These are phyloP conservation scores for Trichophaea hybrida DNA, from an alignment of 2,329 filamentous ascomycete species.

Conservation along the genomic window DNA sequence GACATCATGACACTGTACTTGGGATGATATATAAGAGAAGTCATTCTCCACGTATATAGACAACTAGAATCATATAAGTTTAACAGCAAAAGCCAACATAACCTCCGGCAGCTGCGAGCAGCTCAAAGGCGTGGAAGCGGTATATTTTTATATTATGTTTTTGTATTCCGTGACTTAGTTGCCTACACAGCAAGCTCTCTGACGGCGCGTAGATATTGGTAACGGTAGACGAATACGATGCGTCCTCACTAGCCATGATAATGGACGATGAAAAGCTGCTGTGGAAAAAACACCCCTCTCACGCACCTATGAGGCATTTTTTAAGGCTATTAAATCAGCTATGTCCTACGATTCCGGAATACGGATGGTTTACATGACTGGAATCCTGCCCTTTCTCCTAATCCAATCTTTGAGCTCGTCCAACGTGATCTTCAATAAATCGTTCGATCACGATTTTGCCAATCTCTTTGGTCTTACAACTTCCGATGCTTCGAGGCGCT, in stretches of 20 bases:
- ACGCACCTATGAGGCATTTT: background rate
- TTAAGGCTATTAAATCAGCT: background rate
- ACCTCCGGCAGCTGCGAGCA: too few relatives aligned
- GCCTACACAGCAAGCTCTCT: background rate
- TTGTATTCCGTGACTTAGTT: background rate
- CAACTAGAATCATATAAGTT: too few relatives aligned
- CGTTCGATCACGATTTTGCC: background rate
- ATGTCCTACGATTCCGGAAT: background rate
- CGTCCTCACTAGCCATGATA: background rate
- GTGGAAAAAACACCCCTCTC: background rate
- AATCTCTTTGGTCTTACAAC: background rate
- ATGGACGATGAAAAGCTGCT: background rate
- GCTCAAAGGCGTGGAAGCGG: background rate
- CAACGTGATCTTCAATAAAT: background rate
- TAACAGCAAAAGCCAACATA: too few relatives aligned
- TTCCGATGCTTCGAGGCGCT: background rate
- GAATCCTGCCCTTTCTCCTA: background rate
- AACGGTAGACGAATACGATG: background rate
- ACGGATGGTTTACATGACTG: background rate
- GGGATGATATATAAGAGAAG: too few relatives aligned
- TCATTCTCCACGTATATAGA: too few relatives aligned
- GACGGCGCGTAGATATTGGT: background rate
- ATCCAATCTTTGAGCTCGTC: background rate
- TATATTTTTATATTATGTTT: background rate
- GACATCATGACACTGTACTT: too few relatives aligned